Base-by-base conservation (phyloP, 2,329 filamentous ascomycete genomes). In the Verticillium nubilum region DNA sequence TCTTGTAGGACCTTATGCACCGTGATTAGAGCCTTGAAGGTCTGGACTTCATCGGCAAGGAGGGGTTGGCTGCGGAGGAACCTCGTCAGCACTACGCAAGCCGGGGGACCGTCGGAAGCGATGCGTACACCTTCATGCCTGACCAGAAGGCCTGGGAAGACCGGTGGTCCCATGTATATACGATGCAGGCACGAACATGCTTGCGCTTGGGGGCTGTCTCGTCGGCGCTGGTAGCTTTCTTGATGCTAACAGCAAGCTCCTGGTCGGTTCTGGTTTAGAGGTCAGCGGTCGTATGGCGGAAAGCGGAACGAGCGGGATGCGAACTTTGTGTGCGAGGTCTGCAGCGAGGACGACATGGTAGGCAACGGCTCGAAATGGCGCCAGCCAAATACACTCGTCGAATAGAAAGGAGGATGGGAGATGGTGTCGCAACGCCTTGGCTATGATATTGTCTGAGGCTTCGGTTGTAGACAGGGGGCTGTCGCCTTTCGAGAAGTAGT, bases 81-180 rank as follows among this genome's bases (percentile, higher is more conserved):
- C 12, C 26, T 56, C 7, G 62, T 37, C 59, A 53, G 62, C 50
- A 26, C 17, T n/a, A 7, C 6, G 9, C 42, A 50, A 50, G 17
- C 17, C 4, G n/a, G 42, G 23, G n/a, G 42, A 50, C 12, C 9
- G 5, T 9, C 10, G 23, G 42, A n/a, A n/a, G 23, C 42, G 42
- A 50, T 9, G 83, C 89, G 67, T 84, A 96, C 89, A 98, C 93
- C 86, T 99, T 99, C 84, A 99, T 96, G 72, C 93, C 94, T 60
- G 91, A 87, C 95, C 95, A 99, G 75, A 99, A 99, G 71, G 93
- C 91, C 72, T 87, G 83, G 50, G 93, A 96, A 65, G 90, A 96
- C 79, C 96, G 96, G 80, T 99, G 92, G 77, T 99, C 95, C 95
- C 95, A 99, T 61, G 94, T 98, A 76, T 98, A 98, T 53, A 99